Percentiles rank a stretch among this genome's conserved stretches.
These are phyloP conservation scores for Purpureocillium takamizusanense DNA, from an alignment of 2,329 filamentous ascomycete species.

Conservation along the genomic window DNA sequence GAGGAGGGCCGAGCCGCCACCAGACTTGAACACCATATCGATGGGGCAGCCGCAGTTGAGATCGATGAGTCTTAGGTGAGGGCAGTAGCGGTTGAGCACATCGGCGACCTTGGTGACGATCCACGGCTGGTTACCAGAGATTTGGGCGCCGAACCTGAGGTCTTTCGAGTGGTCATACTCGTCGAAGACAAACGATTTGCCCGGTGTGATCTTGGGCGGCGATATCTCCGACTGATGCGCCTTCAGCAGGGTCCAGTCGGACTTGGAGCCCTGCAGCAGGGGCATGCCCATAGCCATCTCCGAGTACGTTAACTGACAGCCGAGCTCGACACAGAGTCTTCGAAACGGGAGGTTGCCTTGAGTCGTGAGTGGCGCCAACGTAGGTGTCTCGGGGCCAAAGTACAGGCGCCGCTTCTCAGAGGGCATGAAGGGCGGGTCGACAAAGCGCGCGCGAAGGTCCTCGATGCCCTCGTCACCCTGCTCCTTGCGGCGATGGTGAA, in stretches of 20 bases:
- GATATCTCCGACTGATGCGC: slow-evolving; percentile 75
- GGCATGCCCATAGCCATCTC: slow-evolving; percentile 96
- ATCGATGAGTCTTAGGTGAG: slow-evolving; percentile 82
- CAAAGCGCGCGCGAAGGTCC: slow-evolving; percentile 70
- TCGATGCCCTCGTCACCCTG: slow-evolving; percentile 37
- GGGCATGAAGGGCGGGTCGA: slow-evolving; percentile 78
- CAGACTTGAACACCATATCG: slow-evolving; percentile 81
- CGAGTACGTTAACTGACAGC: slow-evolving; percentile 89
- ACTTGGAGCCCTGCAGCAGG: slow-evolving; percentile 78
- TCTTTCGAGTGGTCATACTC: slow-evolving; percentile 78
- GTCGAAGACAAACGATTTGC: slow-evolving; percentile 46
- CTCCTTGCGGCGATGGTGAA: slow-evolving; percentile 31
- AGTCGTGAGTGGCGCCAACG: slow-evolving; percentile 89
- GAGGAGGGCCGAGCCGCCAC: slow-evolving; percentile 86
- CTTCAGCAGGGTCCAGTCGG: slow-evolving; percentile 92
- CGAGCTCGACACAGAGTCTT: slow-evolving; percentile 78
- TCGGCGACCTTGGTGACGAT: slow-evolving; percentile 83
- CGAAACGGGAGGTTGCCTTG: slow-evolving; percentile 95
- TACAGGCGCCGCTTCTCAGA: slow-evolving; percentile 93
- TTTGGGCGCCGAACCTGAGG: slow-evolving; percentile 83
- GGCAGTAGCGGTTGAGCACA: slow-evolving; percentile 64
- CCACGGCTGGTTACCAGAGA: slow-evolving; percentile 88
- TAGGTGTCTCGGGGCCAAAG: slow-evolving; percentile 87
- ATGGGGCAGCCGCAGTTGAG: slow-evolving; percentile 97
- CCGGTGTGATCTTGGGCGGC: slow-evolving; percentile 58